phyloP scores from a whole-genome alignment of 345 rosid genomes.

The Euphorbia peplus region DNA sequence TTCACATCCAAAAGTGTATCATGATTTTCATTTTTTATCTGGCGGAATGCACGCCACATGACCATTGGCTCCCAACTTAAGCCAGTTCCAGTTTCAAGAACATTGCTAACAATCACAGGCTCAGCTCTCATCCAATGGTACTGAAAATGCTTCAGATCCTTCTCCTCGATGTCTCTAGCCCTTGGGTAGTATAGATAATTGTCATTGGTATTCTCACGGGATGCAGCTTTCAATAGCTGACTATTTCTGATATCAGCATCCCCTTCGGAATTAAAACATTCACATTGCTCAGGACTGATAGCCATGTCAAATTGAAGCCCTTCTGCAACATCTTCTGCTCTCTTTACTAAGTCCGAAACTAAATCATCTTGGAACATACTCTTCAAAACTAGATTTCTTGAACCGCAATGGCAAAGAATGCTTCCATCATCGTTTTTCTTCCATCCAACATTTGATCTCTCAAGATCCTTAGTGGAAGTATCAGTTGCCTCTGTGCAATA shows the following conservation, averaged over 20 bases:
- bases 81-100: constrained; percentile 53
- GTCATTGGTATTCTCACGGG: constrained; percentile 45
- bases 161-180: constrained; percentile 35
- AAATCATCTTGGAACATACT: constrained; percentile 33
- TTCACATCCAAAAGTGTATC: constrained; percentile 37
- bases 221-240: constrained; percentile 51
- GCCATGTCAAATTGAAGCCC: background rate
- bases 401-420: constrained; percentile 53
- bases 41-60: constrained; percentile 73
- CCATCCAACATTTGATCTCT: constrained; percentile 30
- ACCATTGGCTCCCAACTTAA: constrained; percentile 89
- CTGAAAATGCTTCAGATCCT: constrained; percentile 62
- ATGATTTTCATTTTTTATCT: constrained; percentile 33
- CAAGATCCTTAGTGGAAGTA: constrained; percentile 8
- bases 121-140: constrained; percentile 73
- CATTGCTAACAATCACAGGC: constrained; percentile 63
- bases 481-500: background rate
- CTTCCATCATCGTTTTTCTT: constrained; percentile 48
- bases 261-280: constrained; percentile 43
- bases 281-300: constrained; percentile 28
- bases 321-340: constrained; percentile 27
- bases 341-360: constrained; percentile 40
- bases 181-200: constrained; percentile 63
- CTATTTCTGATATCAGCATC: constrained; percentile 22
- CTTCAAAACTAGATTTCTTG: constrained; percentile 35